A percentile compares a stretch with the other conserved stretches of the same genome.
Conservation (phyloP, 2,329 filamentous ascomycete genomes). For the Fusarium keratoplasticum region DNA sequence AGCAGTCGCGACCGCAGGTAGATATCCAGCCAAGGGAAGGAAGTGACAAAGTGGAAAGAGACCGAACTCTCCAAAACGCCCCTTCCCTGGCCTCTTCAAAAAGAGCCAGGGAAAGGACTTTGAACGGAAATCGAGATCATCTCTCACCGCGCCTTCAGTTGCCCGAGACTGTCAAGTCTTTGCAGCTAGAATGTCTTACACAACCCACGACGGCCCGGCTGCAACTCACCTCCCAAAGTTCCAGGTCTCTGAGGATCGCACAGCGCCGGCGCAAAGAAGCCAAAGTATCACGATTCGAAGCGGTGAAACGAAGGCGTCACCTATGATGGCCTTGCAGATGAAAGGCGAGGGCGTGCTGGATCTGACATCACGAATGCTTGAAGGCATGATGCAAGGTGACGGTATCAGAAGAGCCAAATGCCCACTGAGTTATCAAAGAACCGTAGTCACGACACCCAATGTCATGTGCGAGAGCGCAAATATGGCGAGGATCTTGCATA, state of each 20-base stretch:
- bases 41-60: constrained; percentile 1
- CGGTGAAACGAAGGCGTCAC: constrained; percentile 27
- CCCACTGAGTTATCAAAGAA: background rate
- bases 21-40: constrained; percentile 6
- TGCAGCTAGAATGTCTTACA: constrained; percentile 10
- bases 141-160: constrained; percentile 1
- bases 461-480: background rate
- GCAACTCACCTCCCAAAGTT: constrained; percentile 2
- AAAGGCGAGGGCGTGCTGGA: background rate
- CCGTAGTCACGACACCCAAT: background rate
- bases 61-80: background rate
- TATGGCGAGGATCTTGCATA: background rate
- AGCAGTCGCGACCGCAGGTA: background rate
- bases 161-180: constrained; percentile 1
- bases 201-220: constrained; percentile 7
- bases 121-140: constrained; percentile 1
- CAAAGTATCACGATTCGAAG: constrained; percentile 22
- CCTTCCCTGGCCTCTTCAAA: constrained; percentile 12
- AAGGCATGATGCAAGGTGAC: background rate
- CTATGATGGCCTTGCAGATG: constrained; percentile 14
- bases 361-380: constrained; percentile 4
- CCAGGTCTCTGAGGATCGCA: constrained; percentile 4
- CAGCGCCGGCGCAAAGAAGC: constrained; percentile 22
- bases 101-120: constrained; percentile 3
- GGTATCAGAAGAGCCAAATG: background rate